Percentiles rank a stretch among this genome's conserved stretches.
phyloP scores from a whole-genome alignment of 2,329 filamentous ascomycete genomes.

The Aspergillus japonicus region DNA sequence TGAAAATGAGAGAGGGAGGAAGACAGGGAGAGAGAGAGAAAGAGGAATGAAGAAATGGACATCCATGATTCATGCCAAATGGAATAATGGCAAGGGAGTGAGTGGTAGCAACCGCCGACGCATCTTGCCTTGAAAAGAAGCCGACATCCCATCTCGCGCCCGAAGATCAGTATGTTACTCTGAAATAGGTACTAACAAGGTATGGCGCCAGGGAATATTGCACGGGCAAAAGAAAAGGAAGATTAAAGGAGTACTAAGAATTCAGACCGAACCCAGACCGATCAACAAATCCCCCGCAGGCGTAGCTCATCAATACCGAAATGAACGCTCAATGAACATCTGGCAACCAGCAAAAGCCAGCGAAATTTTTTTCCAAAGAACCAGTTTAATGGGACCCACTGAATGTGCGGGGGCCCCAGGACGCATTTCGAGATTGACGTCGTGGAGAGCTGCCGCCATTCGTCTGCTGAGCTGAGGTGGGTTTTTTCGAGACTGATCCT shows the following conservation, averaged over 20 bases:
- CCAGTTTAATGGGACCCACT: slow-evolving; percentile 24
- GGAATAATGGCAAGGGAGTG: background rate
- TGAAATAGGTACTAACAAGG: slow-evolving; percentile 14
- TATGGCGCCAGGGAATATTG: slow-evolving; percentile 15
- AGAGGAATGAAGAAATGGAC: background rate
- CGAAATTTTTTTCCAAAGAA: slow-evolving; percentile 1
- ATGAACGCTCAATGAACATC: slow-evolving; percentile 23
- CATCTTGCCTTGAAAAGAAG: background rate
- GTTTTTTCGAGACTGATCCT: slow-evolving; percentile 28
- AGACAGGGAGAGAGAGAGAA: background rate
- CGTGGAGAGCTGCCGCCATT: slow-evolving; percentile 25
- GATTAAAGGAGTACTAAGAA: slow-evolving; percentile 23
- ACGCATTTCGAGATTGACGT: slow-evolving; percentile 28
- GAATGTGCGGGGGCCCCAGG: slow-evolving; percentile 29
- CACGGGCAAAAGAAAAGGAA: slow-evolving; percentile 16
- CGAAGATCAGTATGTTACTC: slow-evolving; percentile 14
- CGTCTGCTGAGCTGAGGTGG: slow-evolving; percentile 23
- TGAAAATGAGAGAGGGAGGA: background rate
- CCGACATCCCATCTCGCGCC: background rate
- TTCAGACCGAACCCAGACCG: slow-evolving; percentile 20
- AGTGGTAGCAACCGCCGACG: background rate
- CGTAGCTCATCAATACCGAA: slow-evolving; percentile 26
- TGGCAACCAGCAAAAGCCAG: slow-evolving; percentile 17
- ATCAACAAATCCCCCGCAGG: slow-evolving; percentile 16
- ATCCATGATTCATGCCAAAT: background rate